Conservation (phyloP, 2,329 filamentous ascomycete species). For the Emergomyces pasteurianus region DNA sequence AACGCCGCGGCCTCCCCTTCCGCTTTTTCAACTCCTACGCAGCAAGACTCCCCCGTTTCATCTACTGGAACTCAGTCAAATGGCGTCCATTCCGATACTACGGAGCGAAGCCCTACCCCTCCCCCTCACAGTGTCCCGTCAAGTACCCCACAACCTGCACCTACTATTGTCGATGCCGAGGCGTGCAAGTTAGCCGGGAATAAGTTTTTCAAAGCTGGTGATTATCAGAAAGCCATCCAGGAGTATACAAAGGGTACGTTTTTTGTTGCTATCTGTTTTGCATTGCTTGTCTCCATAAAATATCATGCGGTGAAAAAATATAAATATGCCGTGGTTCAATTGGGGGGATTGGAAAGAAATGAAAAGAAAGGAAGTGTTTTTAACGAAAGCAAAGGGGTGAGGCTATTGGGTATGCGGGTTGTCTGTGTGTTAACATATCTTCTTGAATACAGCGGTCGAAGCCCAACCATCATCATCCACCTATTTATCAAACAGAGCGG, state of each 20-base stretch:
- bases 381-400: not conserved
- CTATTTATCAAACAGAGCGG: slow-evolving; percentile 88
- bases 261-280: slow-evolving; percentile 1
- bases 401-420: not conserved
- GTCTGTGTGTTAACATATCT: not conserved
- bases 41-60: slow-evolving; percentile 13
- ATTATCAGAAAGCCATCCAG: slow-evolving; percentile 75
- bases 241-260: slow-evolving; percentile 85
- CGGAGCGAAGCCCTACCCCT: slow-evolving; percentile 33
- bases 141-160: slow-evolving; percentile 36
- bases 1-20: slow-evolving; percentile 12
- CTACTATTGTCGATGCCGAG: slow-evolving; percentile 62
- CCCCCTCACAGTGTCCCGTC: slow-evolving; percentile 37
- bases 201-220: slow-evolving; percentile 90
- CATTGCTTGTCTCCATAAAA: not conserved
- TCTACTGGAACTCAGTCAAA: slow-evolving; percentile 22
- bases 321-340: not conserved
- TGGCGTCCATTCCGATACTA: slow-evolving; percentile 21
- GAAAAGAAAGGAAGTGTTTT: not conserved
- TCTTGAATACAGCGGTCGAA: slow-evolving; percentile 57
- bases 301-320: not conserved
- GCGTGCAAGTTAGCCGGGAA: slow-evolving; percentile 86
- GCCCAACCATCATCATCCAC: slow-evolving; percentile 75
- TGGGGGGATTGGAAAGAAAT: not conserved
- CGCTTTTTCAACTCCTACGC: slow-evolving; percentile 26